Evolutionary conservation across 2,329 filamentous ascomycete species (phyloP).

Genomic region (Exserohilum rostratum): DNA sequence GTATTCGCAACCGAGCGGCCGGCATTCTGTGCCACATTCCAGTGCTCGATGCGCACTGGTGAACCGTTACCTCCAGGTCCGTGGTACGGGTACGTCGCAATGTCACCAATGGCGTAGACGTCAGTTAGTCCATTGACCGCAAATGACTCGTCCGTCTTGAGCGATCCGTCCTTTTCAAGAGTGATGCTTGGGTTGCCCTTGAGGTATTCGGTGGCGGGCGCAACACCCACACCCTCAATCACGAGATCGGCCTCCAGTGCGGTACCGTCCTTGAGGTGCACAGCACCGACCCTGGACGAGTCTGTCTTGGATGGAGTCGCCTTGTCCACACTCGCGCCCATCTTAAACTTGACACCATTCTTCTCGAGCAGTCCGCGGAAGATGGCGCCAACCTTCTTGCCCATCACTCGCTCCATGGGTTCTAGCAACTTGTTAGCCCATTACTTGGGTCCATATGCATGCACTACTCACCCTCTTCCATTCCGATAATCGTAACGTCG

Average conservation of each 20-base stretch:
- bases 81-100: constrained; percentile 91
- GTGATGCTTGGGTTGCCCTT: constrained; percentile 71
- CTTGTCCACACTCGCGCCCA: constrained; percentile 81
- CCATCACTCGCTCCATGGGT: constrained; percentile 86
- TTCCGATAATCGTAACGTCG: constrained; percentile 83
- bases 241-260: constrained; percentile 85
- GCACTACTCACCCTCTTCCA: constrained; percentile 65
- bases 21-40: constrained; percentile 96
- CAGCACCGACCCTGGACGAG: constrained; percentile 74
- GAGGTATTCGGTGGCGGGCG: constrained; percentile 83
- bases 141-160: constrained; percentile 81
- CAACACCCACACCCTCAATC: constrained; percentile 87
- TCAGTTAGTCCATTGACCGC: constrained; percentile 76
- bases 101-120: constrained; percentile 93
- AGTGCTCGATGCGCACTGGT: constrained; percentile 88
- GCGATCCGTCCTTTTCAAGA: constrained; percentile 83
- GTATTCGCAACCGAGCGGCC: constrained; percentile 79
- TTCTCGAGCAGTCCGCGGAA: constrained; percentile 81
- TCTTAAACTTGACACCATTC: constrained; percentile 86
- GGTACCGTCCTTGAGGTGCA: constrained; percentile 85
- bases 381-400: constrained; percentile 77
- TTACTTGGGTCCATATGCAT: background rate
- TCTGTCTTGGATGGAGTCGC: constrained; percentile 74
- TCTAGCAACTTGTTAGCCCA: constrained; percentile 46
- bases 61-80: constrained; percentile 81